Percentiles rank a stretch among this genome's conserved stretches.
phyloP scores from a whole-genome alignment of 2,329 filamentous ascomycete genomes.

The Fusarium haematococcum region DNA sequence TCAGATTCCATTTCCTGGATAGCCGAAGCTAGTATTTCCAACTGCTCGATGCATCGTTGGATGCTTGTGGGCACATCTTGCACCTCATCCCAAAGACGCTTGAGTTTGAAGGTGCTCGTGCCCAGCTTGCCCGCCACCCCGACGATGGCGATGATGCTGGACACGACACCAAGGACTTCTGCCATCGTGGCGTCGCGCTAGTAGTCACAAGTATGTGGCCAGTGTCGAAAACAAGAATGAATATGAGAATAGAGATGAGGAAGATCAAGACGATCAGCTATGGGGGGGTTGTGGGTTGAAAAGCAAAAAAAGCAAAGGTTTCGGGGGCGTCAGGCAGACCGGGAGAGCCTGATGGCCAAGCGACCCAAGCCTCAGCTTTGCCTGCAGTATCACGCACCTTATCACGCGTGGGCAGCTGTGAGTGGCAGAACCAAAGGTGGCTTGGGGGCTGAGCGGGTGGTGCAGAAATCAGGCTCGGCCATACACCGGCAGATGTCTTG shows the following conservation, averaged over 20 bases:
- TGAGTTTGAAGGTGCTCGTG: slow-evolving; percentile 13
- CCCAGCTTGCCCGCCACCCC: slow-evolving; percentile 27
- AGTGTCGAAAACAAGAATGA: too few relatives aligned
- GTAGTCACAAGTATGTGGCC: not conserved
- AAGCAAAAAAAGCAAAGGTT: not conserved
- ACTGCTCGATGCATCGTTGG: not conserved
- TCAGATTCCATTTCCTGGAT: slow-evolving; percentile 18
- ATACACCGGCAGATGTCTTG: not conserved
- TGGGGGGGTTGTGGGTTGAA: not conserved
- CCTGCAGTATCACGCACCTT: too few relatives aligned
- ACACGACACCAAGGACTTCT: slow-evolving; percentile 22
- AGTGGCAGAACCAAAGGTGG: not conserved
- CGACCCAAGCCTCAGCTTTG: not conserved
- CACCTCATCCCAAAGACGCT: slow-evolving; percentile 30
- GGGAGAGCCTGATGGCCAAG: not conserved
- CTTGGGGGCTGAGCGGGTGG: not conserved
- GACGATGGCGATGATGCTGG: slow-evolving; percentile 29
- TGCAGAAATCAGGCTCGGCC: not conserved
- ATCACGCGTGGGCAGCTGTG: not conserved
- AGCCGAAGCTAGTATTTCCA: not conserved
- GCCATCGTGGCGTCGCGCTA: slow-evolving; percentile 12
- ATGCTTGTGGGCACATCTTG: slow-evolving; percentile 19
- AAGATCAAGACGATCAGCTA: not conserved
- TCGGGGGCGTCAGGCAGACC: not conserved
- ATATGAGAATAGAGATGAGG: not conserved